Evolutionary conservation across 805 yeast species (phyloP), one percentile per base, ranked within the genome.

Genomic region (Metschnikowia gruessii): DNA sequence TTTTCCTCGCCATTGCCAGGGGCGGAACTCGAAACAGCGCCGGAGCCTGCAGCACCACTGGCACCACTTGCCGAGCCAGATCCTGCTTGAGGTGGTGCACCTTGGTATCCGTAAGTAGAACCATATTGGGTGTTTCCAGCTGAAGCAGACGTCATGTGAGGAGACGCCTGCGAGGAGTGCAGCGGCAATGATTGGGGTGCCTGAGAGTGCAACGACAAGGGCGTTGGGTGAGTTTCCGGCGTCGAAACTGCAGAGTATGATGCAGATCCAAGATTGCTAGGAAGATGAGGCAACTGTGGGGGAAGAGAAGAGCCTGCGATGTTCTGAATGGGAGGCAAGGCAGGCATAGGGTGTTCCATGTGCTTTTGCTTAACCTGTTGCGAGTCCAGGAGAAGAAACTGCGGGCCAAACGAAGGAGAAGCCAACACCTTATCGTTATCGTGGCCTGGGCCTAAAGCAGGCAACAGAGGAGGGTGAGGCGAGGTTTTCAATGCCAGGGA

Each of bases 351-450:
- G 42, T 42, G 50, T 32, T 50, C 51, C 31, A 34, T 28, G 13
- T 42, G 22, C 16, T 52, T 46, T 6, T 19, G 43, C 40, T 48
- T 43, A 11, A 37, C 44, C 13, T 37, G 42, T 12, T 37, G 42
- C 9, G 34, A 34, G 39, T 45, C 60, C 48, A 37, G 41, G 22
- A 64, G 57, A 43, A 59, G 67, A 46, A 56, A 69, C 48, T 72
- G 77, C 4, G 80, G 75, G 0, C 77, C 78, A 51, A 76, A 74
- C 3, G 75, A 66, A 1, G 80, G 78, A 1, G 77, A 69, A 1
- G 72, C 62, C 16, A 57, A 53, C 22, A 58, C 49, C n/a, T 52
- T 51, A 13, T 46, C 43, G 24, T 35, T 43, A 17, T 41, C 51
- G 11, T 40, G 37, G 12, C 37, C 36, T 5, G 44, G 10, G 18